Evolutionary conservation across 2,329 filamentous ascomycete species (phyloP), one percentile per base, ranked within the genome.

Genomic region (Paecilomyces variotii): DNA sequence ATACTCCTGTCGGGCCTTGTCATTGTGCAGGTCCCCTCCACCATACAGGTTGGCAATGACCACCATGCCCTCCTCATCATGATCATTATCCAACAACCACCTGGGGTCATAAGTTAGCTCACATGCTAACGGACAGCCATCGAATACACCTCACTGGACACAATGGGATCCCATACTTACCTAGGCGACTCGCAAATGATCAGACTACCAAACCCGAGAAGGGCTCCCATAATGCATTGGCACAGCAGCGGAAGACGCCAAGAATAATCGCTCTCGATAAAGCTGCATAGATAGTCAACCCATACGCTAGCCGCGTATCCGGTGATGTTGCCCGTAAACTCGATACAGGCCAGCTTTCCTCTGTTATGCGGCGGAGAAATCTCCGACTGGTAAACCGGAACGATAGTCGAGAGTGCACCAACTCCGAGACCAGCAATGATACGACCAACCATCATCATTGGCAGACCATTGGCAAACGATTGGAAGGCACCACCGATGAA

Each of bases 1-100:
- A 76, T 95, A 99, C 74, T 99, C 94, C 58, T 97, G 92, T 59
- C 92, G 86, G 1, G 94, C 94, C 74, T 95, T 94, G 60, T 87
- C 79, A 72, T 96, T 90, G 76, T 97, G 92, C 61, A 97, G 92
- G 72, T 99, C 94, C 61, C 94, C 94, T 70, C 89, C 91, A 57
- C 94, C 94, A 69, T 97, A 97, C 5, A 99, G 82, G 72, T 97
- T 97, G 60, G 94, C 94, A 77, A 99, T 97, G 54, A 99, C 94
- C 28, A 97, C 88, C 76, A 99, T 97, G 56, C 94, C 94, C 74
- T 99, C 94, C 73, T 99, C 94, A 70, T 99, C 94, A 69, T 97
- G 90, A 67, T 99, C 94, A 70, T 96, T 96, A 72, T 99, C 94
- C 54, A 99, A 81, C 7, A 99, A 85, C 94, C 94, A 99, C 79